A percentile compares a stretch with the other conserved stretches of the same genome.
These are phyloP conservation scores for Plectranthus barbatus DNA, from an alignment of 257 asterid species.

Conservation along the genomic window DNA sequence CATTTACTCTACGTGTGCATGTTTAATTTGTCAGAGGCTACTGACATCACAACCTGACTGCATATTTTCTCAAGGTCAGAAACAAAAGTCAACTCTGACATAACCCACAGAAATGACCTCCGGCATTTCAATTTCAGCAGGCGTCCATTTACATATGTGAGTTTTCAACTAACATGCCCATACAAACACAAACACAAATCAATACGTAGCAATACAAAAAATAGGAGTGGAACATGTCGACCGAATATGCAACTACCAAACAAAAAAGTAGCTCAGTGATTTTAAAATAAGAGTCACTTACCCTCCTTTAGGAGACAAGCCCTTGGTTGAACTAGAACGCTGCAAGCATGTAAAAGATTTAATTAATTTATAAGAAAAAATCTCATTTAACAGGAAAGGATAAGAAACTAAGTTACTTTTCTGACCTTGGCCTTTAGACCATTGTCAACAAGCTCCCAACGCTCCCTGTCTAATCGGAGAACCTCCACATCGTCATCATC, in stretches of 20 bases:
- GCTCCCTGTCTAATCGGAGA: constrained; percentile 39
- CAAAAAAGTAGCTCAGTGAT: not conserved
- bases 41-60: not conserved
- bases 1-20: too few relatives aligned
- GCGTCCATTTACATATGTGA: not conserved
- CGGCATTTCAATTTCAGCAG: not conserved
- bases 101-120: not conserved
- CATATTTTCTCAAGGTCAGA: not conserved
- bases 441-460: constrained; percentile 40
- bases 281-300: constrained; percentile 29
- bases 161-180: not conserved
- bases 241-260: not conserved
- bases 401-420: not conserved
- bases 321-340: constrained; percentile 47
- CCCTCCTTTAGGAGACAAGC: constrained; percentile 33
- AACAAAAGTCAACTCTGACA: not conserved
- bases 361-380: not conserved
- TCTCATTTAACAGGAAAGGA: not conserved
- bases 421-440: constrained; percentile 42
- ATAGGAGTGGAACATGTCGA: not conserved
- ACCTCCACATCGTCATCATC: constrained; percentile 54
- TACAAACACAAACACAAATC: not conserved
- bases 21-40: not conserved
- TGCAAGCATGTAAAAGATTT: constrained; percentile 29
- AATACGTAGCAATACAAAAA: not conserved